phyloP scores from a whole-genome alignment of 1,284 basidiomycete species.

The Trametes pubescens region DNA sequence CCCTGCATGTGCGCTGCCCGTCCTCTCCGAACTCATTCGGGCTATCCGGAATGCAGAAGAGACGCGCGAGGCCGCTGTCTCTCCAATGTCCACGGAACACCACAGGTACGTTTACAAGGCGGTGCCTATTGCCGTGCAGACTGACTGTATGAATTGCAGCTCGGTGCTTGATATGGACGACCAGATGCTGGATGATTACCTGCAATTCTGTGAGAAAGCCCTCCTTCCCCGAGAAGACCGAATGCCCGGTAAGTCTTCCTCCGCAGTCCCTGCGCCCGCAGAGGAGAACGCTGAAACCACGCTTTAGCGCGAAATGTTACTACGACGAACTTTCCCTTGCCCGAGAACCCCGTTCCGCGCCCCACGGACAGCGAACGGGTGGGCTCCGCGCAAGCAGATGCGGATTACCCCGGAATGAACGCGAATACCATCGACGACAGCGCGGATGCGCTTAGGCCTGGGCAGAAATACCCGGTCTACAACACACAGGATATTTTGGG shows the following conservation, averaged over 20 bases:
- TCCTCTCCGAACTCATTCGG: constrained; percentile 58
- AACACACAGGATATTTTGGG: constrained; percentile 66
- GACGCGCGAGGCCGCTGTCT: constrained; percentile 32
- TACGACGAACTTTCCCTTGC: constrained; percentile 39
- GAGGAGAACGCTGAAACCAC: constrained; percentile 7
- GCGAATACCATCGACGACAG: constrained; percentile 27
- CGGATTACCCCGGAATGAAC: constrained; percentile 16
- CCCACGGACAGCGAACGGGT: neutral
- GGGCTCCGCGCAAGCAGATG: neutral
- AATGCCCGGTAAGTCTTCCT: constrained; percentile 26
- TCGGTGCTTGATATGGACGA: constrained; percentile 62
- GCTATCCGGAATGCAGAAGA: constrained; percentile 53
- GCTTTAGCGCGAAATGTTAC: constrained; percentile 35
- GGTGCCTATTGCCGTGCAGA: neutral
- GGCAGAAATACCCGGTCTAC: constrained; percentile 66
- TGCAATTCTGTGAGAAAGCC: constrained; percentile 69
- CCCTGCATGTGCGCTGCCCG: constrained; percentile 71
- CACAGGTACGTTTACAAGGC: constrained; percentile 9
- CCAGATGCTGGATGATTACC: constrained; percentile 68
- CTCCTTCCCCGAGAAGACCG: constrained; percentile 48
- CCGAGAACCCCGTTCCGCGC: neutral
- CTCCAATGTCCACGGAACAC: constrained; percentile 25
- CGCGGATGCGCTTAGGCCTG: constrained; percentile 49
- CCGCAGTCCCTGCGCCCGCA: neutral
- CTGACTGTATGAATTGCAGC: constrained; percentile 46